Base-by-base conservation (phyloP, 805 yeast genomes). In the Jamesozyma jinghongensis region DNA sequence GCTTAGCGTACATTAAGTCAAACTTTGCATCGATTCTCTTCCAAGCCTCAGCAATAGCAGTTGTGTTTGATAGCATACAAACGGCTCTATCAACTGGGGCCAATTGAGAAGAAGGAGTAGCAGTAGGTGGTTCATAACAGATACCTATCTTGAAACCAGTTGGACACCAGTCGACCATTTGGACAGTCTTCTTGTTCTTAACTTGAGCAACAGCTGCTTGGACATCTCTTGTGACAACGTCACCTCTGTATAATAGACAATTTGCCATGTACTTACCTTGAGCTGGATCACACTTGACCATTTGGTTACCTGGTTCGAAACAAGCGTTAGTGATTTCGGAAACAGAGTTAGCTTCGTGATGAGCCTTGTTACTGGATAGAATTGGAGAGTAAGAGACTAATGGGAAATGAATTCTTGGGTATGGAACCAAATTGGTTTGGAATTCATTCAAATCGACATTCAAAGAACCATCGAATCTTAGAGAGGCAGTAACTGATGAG, bases 351-450 rank as follows among this genome's bases (percentile, higher is more conserved):
- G 97, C 77, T 75, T 92, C 98, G 68, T 92, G 98, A 60, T 75
- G 75, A 39, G 95, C 90, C 77, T 94, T 87, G 40, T 81, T 73
- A 56, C 84, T 87, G 30, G 96, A 84, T 61, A 87, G 75, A 45
- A 92, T 94, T 51, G 98, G 98, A 17, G 97, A 95, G 62, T 92
- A 92, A 40, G 97, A 87, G 44, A 92, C 97, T 67, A 92, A 79
- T 62, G 98, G 98, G 92, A 92, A 92, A 70, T 92, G 98, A 59
- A 92, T 92, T 74, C 98, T 86, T 69, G 98, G 98, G 71, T 86
- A 92, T 61, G 98, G 98, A 42, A 92, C 98, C 73, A 92, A 75
- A 68, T 92, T 92, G 45, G 98, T 92, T 72, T 92, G 98, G 77
- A 92, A 92, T 69, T 92, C 98, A 66, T 92, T 92, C 64, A 92